Base-by-base conservation (phyloP, 202 grass and related monocot species). In the Musa balbisiana region DNA sequence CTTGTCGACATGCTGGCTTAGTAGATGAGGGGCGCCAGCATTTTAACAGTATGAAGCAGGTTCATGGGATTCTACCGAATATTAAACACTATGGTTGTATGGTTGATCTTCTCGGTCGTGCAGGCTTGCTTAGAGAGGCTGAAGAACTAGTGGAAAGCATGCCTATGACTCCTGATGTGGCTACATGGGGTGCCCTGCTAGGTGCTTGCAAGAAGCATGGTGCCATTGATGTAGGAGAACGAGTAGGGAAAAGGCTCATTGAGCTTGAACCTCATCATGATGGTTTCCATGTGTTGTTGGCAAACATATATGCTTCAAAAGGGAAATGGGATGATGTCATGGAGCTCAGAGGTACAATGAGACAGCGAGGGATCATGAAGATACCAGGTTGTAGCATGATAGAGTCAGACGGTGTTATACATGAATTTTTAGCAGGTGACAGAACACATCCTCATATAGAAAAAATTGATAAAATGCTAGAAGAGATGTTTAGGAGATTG, bases 151-250 rank as follows among this genome's bases (percentile, higher is more conserved):
- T 93, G 80, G 72, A 86, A 71, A 91, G 76, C 73, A 97, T 97
- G 87, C 93, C 90, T 19, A 80, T 97, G 70, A 76, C 82, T 69
- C 87, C 93, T 71, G 90, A 97, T 81, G 86, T 83, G 60, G 80
- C 90, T 79, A 91, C 86, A 60, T 91, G 93, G 93, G 93, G 93
- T 81, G 90, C 93, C 65, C 86, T 97, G 69, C 87, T 97, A 69
- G 80, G 78, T 74, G 88, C 90, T 69, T 97, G 90, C 73, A 87
- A 89, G 90, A 92, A 92, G 77, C 87, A 97, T 83, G 86, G 86
- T 29, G 93, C 88, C 52, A 85, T 21, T 68, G 85, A 86, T 77
- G 85, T 87, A 58, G 93, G 93, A 79, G 88, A 89, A 78, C 90
- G 84, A 63, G 75, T 97, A 51, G 90, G 88, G 5, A 89, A 76